phyloP scores from a whole-genome alignment of 1,139 yeast species.

The Hansenula sp. region DNA sequence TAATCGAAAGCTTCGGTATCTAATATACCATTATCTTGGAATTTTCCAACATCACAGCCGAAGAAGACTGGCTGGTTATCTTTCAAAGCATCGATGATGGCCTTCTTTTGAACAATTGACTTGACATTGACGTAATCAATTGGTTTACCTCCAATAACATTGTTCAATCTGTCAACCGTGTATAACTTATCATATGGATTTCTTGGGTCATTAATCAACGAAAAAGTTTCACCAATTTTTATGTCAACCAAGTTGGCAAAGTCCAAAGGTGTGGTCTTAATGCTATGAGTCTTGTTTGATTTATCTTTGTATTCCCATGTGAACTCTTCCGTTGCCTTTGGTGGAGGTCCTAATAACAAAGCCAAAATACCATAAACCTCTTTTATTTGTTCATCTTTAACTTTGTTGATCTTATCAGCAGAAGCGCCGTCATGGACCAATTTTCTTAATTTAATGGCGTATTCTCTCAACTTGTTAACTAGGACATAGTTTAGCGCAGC shows the following conservation, averaged over 20 bases:
- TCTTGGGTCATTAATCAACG: constrained; percentile 77
- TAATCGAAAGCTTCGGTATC: constrained; percentile 67
- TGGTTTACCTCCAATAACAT: constrained; percentile 62
- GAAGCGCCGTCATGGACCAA: constrained; percentile 26
- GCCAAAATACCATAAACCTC: constrained; percentile 60
- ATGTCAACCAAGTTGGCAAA: constrained; percentile 52
- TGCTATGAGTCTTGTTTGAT: constrained; percentile 49
- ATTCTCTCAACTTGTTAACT: constrained; percentile 67
- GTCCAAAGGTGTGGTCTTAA: constrained; percentile 56
- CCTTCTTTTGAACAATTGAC: constrained; percentile 48
- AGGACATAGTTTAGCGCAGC: constrained; percentile 55
- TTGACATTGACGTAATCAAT: constrained; percentile 68
- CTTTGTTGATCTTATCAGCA: constrained; percentile 27
- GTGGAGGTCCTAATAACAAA: constrained; percentile 72
- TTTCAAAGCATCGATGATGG: constrained; percentile 62
- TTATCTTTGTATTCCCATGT: constrained; percentile 73
- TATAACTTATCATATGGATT: constrained; percentile 57
- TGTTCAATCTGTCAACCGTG: constrained; percentile 69
- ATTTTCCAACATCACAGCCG: constrained; percentile 77
- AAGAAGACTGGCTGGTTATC: constrained; percentile 74
- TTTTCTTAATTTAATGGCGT: constrained; percentile 59
- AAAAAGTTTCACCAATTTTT: constrained; percentile 52
- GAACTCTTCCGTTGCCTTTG: constrained; percentile 56
- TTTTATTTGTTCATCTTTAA: constrained; percentile 50
- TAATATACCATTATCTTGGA: constrained; percentile 62